phyloP scores from a whole-genome alignment of 495 filamentous ascomycete species.

The Penicillium maclennaniae region DNA sequence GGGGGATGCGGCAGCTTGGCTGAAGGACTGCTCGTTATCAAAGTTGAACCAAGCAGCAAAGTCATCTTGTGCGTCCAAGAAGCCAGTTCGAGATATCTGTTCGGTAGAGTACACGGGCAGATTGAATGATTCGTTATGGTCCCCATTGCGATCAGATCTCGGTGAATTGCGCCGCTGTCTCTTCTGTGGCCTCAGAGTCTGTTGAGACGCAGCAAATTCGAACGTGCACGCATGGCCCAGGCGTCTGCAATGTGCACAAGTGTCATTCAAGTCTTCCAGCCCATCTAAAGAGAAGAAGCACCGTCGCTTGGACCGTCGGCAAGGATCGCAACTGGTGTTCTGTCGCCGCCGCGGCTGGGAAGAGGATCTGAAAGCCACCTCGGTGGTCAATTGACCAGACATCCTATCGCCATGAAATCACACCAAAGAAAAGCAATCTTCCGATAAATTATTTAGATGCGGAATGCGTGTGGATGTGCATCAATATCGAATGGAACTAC shows the following conservation, averaged over 20 bases:
- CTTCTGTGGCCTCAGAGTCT: background rate
- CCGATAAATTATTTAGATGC: background rate
- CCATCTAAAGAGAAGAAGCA: slow-evolving; percentile 12
- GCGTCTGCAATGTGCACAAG: slow-evolving; percentile 20
- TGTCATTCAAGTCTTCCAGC: background rate
- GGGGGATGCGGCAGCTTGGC: background rate
- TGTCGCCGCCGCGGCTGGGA: slow-evolving; percentile 17
- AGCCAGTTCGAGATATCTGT: background rate
- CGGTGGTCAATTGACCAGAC: background rate
- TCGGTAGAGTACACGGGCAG: background rate
- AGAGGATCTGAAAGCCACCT: slow-evolving; percentile 1
- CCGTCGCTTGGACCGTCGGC: slow-evolving; percentile 25
- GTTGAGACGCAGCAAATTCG: slow-evolving; percentile 16
- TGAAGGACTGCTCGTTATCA: slow-evolving; percentile 2
- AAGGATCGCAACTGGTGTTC: slow-evolving; percentile 27
- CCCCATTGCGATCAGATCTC: background rate
- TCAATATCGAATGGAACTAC: background rate
- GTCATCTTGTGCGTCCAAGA: background rate
- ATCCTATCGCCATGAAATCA: background rate
- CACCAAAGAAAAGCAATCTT: background rate
- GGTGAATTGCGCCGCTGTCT: background rate
- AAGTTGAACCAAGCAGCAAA: slow-evolving; percentile 14
- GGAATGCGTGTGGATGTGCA: background rate
- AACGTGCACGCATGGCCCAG: slow-evolving; percentile 24
- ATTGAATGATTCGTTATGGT: background rate